Evolutionary conservation across 2,329 filamentous ascomycete species (phyloP), one percentile per base, ranked within the genome.

Genomic region (Gremmenia infestans): DNA sequence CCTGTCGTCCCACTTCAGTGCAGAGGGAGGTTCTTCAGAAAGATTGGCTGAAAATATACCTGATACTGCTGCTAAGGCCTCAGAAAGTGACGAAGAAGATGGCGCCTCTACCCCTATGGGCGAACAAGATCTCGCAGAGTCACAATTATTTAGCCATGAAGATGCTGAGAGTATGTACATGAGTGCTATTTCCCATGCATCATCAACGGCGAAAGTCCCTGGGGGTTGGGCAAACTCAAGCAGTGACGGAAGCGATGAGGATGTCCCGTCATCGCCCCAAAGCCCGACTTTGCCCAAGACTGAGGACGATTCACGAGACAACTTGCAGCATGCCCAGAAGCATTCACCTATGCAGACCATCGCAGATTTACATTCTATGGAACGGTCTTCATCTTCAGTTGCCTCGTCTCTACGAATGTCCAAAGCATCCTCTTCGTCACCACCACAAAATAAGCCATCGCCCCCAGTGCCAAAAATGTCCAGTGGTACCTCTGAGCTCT

Each of bases 141-240:
- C 89, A 5, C 85, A 82, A 42, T 67, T 91, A 1, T 93, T 88
- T 66, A 90, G 82, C 37, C 88, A 91, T 56, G 87, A 91, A 59
- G 88, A 93, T 60, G 89, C 88, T 0, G 85, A 90, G 67, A 94
- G 90, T 69, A 89, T 95, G 85, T 95, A 94, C 65, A 86, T 91
- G 85, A 93, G 84, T 60, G 84, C 84, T 1, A 81, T 87, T 51
- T 86, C 83, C 2, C 72, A 70, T 54, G 57, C 48, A n/a, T 63
- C 64, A 23, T 62, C 61, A 15, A 36, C 58, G 6, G 49, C 54
- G 8, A 63, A 49, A 36, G 50, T 67, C 37, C 65, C 67, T 48
- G 67, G 66, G 39, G 62, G 59, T 12, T 69, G 67, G 67, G 51
- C 53, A 45, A 36, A 53, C 39, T 63, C 63, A 25, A 17, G 22